Evolutionary conservation across 2,329 filamentous ascomycete genomes (phyloP), one percentile per base, ranked within the genome.

Genomic region (Aspergillus neoniger): DNA sequence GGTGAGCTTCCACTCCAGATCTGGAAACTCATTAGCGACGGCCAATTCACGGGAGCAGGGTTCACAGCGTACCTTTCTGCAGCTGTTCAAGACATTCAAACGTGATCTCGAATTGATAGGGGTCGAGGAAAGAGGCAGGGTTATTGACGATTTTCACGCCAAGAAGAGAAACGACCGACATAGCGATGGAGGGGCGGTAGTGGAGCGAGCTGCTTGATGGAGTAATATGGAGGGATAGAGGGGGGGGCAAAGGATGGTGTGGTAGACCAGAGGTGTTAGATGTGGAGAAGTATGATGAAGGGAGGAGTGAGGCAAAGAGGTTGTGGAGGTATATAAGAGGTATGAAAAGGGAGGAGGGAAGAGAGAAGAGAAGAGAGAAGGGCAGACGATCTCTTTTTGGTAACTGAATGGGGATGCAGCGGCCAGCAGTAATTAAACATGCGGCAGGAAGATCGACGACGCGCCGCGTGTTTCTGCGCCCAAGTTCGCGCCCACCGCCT

Each of bases 1-100:
- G 77, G 92, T 99, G 72, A 99, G 84, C 81, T 99, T 99, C 95
- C 95, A 99, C 81, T 99, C 95, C 63, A 99, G 88, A 80, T 99
- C 95, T 96, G 71, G 36, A 55, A 48, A 55, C 53, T 48, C 32
- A 66, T 70, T 59, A 70, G 63, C 23, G 53, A 65, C 51, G 49
- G 54, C 48, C 50, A 25, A 23, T 32, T 25, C 32, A 19, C 15
- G 21, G 32, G 19, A 9, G 32, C 36, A 28, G 6, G n/a, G 30
- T 41, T 14, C 14, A 1, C 9, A 17, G 57, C 65, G 55, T 78
- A 93, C 92, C 93, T 80, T 97, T 97, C 76, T 96, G 91, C 41
- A 99, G 86, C 69, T 90, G 87, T 82, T 99, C 95, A 23, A 98
- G 87, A 73, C 95, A 98, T 80, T 99, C 95, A 65, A 99, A 99